A percentile compares a stretch with the other conserved stretches of the same genome.
phyloP scores from a whole-genome alignment of 2,329 filamentous ascomycete genomes.

The Ophiostoma triangulosporum region DNA sequence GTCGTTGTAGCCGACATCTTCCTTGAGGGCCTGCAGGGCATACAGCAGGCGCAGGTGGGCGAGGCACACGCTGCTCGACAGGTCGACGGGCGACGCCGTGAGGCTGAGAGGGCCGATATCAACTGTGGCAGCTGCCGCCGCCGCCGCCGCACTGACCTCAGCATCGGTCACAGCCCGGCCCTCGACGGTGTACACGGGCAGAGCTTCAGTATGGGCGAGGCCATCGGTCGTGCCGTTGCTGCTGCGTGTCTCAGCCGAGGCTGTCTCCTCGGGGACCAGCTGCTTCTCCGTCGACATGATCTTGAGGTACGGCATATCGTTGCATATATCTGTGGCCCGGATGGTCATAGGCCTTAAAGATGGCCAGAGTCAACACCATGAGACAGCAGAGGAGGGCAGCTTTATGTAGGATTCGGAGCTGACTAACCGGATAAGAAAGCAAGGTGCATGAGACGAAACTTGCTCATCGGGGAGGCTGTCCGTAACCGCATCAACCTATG shows the following conservation, averaged over 20 bases:
- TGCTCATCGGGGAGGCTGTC: too few relatives aligned
- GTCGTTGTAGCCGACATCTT: slow-evolving; percentile 51
- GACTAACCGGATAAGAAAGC: too few relatives aligned
- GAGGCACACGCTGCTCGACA: slow-evolving; percentile 41
- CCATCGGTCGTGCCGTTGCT: background rate
- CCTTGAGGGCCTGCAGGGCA: slow-evolving; percentile 52
- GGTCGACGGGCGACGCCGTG: background rate
- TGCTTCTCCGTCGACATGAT: background rate
- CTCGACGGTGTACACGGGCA: slow-evolving; percentile 3
- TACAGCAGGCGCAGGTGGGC: slow-evolving; percentile 63
- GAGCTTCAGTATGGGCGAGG: background rate
- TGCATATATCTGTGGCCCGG: too few relatives aligned
- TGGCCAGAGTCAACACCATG: too few relatives aligned
- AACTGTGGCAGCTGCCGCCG: background rate
- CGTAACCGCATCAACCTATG: too few relatives aligned
- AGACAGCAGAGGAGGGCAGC: too few relatives aligned
- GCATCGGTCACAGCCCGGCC: background rate
- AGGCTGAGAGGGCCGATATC: background rate
- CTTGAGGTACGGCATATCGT: background rate
- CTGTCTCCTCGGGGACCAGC: background rate
- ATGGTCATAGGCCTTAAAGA: too few relatives aligned
- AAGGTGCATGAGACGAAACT: too few relatives aligned
- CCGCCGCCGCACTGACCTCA: background rate
- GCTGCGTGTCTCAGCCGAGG: background rate
- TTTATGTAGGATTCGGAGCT: too few relatives aligned